Percentiles rank a stretch among this genome's conserved stretches.
These are phyloP conservation scores for Bretschneidera sinensis DNA, from an alignment of 345 rosid species.

Conservation along the genomic window DNA sequence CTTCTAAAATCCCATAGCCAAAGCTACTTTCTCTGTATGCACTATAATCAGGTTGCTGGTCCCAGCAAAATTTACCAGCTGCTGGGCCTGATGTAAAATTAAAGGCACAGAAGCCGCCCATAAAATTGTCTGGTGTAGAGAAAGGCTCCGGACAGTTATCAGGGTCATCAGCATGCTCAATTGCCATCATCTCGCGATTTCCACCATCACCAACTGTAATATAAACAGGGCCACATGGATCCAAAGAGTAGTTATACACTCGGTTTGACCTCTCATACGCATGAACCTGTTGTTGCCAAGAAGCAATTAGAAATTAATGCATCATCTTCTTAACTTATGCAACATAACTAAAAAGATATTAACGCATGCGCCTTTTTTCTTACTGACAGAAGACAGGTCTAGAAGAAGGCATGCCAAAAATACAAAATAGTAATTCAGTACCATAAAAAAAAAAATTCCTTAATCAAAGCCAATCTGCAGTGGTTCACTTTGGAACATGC, in stretches of 20 bases:
- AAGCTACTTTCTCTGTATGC: slow-evolving; percentile 58
- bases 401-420: no score
- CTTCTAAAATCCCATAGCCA: slow-evolving; percentile 59
- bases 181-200: slow-evolving; percentile 54
- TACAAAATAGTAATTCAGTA: no score
- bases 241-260: slow-evolving; percentile 71
- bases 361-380: background rate
- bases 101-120: slow-evolving; percentile 57
- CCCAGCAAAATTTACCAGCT: slow-evolving; percentile 61
- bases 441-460: background rate
- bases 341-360: background rate
- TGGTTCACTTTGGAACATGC: background rate
- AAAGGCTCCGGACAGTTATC: slow-evolving; percentile 69
- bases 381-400: background rate
- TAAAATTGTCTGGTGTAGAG: slow-evolving; percentile 31
- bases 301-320: no score
- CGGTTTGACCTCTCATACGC: slow-evolving; percentile 94
- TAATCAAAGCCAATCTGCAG: background rate
- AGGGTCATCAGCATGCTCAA: slow-evolving; percentile 73
- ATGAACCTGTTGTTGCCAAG: slow-evolving; percentile 53
- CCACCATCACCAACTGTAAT: slow-evolving; percentile 83
- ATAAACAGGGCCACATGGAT: slow-evolving; percentile 79
- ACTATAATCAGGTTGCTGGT: slow-evolving; percentile 56
- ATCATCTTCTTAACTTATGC: background rate
- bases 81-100: slow-evolving; percentile 68